These are phyloP conservation scores for Aegilops bicornis DNA, from an alignment of 176 grass and related monocot species.

Conservation along the genomic window DNA sequence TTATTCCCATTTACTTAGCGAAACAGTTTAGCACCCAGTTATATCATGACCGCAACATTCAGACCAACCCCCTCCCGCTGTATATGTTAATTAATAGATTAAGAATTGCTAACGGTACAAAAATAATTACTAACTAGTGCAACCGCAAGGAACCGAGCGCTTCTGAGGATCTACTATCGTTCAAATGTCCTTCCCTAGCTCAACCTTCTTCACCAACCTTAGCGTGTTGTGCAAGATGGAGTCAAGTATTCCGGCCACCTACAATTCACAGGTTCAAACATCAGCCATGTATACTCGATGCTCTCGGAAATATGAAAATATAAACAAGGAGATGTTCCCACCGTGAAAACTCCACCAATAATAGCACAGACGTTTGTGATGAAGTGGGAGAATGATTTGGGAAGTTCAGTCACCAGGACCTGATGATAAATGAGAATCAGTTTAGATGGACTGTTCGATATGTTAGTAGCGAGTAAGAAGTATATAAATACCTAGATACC, in stretches of 20 bases:
- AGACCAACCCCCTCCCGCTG: not conserved
- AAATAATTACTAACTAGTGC: conserved; percentile 51
- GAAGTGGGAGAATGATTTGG: conserved; percentile 93
- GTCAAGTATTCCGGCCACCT: conserved; percentile 98
- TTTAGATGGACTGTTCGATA: not conserved
- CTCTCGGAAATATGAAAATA: conserved; percentile 20
- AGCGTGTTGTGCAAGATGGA: conserved; percentile 94
- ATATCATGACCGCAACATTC: conserved; percentile 3
- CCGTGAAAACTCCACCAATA: conserved; percentile 97
- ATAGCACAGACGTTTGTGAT: conserved; percentile 98
- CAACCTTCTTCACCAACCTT: conserved; percentile 83
- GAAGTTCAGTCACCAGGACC: conserved; percentile 91
- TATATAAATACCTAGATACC: not conserved
- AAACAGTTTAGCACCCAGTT: conserved; percentile 10
- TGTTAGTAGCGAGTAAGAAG: not conserved
- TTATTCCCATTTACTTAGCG: conserved; percentile 16
- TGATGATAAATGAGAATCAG: conserved; percentile 34
- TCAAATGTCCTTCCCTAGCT: conserved; percentile 89
- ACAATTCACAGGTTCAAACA: conserved; percentile 35
- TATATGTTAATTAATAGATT: conserved; percentile 19
- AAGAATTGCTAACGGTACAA: conserved; percentile 33
- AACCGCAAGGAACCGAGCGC: conserved; percentile 13
- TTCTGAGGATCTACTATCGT: not conserved
- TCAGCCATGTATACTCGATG: not conserved
- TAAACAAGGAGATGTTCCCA: conserved; percentile 26